A percentile compares a stretch with the other conserved stretches of the same genome.
Evolutionary conservation across 176 grass and related monocot species (phyloP).

Genomic region (Aegilops tauschii): DNA sequence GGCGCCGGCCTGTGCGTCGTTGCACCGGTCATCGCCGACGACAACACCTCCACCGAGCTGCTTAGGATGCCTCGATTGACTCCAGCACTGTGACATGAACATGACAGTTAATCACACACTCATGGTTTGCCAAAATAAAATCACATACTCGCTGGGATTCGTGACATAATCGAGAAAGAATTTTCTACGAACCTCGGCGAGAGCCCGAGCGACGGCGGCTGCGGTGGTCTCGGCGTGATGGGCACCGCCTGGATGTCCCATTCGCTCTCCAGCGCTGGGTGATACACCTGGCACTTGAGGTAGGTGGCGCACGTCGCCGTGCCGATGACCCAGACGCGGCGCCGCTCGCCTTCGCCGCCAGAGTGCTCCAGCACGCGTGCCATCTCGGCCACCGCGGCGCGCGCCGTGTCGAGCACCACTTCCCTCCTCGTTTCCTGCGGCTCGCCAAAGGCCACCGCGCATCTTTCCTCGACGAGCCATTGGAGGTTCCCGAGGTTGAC

Average conservation of each 20-base stretch:
- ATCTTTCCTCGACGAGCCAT: constrained; percentile 69
- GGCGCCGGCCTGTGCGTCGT: constrained; percentile 37
- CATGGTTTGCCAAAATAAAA: too few relatives aligned
- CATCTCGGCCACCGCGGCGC: constrained; percentile 62
- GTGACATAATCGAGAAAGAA: not conserved
- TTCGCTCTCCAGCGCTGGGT: constrained; percentile 70
- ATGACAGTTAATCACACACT: not conserved
- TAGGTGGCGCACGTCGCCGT: constrained; percentile 86
- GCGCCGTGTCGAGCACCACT: constrained; percentile 47
- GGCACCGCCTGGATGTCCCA: constrained; percentile 90
- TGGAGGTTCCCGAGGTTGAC: constrained; percentile 77
- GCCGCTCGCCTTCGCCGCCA: constrained; percentile 30
- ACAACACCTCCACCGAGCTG: constrained; percentile 66
- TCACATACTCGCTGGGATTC: not conserved
- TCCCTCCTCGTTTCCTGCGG: constrained; percentile 28
- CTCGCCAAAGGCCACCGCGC: not conserved
- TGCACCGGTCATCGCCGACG: constrained; percentile 43
- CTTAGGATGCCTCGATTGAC: constrained; percentile 50
- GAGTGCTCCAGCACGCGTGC: constrained; percentile 32
- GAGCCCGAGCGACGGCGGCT: constrained; percentile 35
- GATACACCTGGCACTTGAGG: constrained; percentile 77
- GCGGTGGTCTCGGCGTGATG: constrained; percentile 56
- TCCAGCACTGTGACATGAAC: constrained; percentile 32
- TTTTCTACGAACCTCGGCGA: constrained; percentile 40
- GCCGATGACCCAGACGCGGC: constrained; percentile 69